These are phyloP conservation scores for Tylopilus subfusipes DNA, from an alignment of 768 basidiomycete species.

Conservation along the genomic window DNA sequence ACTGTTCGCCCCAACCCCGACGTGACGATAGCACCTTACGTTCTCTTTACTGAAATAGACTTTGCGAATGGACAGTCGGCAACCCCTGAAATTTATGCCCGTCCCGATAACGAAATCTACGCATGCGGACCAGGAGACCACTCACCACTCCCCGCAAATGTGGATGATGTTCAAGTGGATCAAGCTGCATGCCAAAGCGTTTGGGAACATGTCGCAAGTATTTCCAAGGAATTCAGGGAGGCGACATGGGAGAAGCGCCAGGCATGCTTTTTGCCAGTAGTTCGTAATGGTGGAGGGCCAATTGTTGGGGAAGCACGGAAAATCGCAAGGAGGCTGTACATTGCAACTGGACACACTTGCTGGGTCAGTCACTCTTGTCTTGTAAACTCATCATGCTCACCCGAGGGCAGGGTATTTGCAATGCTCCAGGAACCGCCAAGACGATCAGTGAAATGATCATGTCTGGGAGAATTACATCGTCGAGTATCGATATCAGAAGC, in stretches of 20 bases:
- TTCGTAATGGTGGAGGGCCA: conserved; percentile 53
- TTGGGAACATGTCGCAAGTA: conserved; percentile 53
- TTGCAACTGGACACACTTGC: conserved; percentile 78
- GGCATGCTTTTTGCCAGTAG: conserved; percentile 78
- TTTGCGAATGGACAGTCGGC: conserved; percentile 33
- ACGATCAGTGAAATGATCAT: conserved; percentile 69
- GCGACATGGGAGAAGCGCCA: conserved; percentile 53
- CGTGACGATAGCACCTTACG: conserved; percentile 62
- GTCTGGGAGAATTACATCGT: conserved; percentile 59
- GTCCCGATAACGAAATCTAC: conserved; percentile 66
- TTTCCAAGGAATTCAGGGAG: conserved; percentile 54
- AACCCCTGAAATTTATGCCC: conserved; percentile 69
- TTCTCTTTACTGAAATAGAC: conserved; percentile 77
- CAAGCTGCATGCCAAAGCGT: conserved; percentile 52
- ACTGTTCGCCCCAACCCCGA: conserved; percentile 49
- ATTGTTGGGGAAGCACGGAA: conserved; percentile 61
- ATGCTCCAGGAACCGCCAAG: conserved; percentile 80
- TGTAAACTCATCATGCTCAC: conserved; percentile 4
- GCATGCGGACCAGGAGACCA: conserved; percentile 81
- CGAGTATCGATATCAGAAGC: conserved; percentile 48
- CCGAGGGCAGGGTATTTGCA: conserved; percentile 61
- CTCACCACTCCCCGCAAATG: conserved; percentile 59
- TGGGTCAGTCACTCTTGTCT: conserved; percentile 51
- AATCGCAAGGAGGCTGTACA: conserved; percentile 59
- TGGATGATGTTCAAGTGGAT: conserved; percentile 70